Base-by-base conservation (phyloP, 345 rosid species). In the Punica granatum region DNA sequence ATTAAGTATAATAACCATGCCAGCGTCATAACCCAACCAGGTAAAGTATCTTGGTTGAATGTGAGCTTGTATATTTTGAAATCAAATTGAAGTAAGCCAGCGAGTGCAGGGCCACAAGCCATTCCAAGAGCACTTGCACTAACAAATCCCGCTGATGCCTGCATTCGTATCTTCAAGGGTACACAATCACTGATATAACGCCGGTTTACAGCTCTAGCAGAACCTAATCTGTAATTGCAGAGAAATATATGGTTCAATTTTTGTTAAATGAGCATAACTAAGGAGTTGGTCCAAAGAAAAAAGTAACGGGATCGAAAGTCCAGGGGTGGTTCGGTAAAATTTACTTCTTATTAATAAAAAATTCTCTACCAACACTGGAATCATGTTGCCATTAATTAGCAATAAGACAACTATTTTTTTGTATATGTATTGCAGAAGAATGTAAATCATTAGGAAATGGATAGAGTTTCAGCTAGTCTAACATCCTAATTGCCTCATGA, bases 101-200 rank as follows among this genome's bases (percentile, higher is more conserved):
- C 99, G 44, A 95, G 88, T 58, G 96, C 98, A 64, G 99, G 99
- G 79, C 99, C 99, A 80, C 97, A 92, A 49, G 99, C 99, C 99
- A 95, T 92, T 75, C 99, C 98, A 31, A 95, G 93, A 74, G 99
- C 99, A 88, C 99, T 95, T 72, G 99, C 99, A 85, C 99, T 95
- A 72, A 95, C 99, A 82, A 95, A 95, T 67, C 94, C 99, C 0
- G 99, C 98, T 0, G 99, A 95, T 76, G 99, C 97, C 76, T 95
- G 96, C 99, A 95, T 83, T 39, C 98, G 89, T 73, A 88, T 75
- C 74, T 80, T 88, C 65, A 87, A 76, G 23, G 99, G 98, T 60
- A 92, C 99, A 72, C 98, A 92, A 62, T 95, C 98, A 71, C 99
- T 95, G 74, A 95, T 95, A 74, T 92, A 95, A 39, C 98, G 90